Evolutionary conservation across 768 basidiomycete species (phyloP).

Genomic region (Lactarius sanguifluus): DNA sequence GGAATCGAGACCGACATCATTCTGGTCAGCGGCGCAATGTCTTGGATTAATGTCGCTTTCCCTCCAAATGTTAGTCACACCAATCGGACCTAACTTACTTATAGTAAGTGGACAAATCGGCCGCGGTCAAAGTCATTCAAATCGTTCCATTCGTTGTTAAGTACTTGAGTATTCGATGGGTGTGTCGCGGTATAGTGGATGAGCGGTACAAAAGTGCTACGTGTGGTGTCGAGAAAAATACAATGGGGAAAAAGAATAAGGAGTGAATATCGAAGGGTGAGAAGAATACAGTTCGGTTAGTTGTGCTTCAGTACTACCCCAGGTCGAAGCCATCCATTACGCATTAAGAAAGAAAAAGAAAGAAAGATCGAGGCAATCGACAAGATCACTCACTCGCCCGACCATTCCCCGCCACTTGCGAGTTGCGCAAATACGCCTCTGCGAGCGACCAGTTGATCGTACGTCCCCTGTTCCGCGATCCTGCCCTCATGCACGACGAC

Average conservation of each 20-base stretch:
- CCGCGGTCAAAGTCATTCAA: constrained; percentile 8
- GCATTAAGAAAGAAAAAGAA: not conserved
- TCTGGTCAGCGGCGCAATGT: too few species aligned
- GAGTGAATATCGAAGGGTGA: constrained; percentile 22
- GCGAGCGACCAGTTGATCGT: constrained; percentile 62
- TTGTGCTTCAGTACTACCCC: constrained; percentile 16
- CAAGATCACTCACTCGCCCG: constrained; percentile 31
- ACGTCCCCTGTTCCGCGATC: constrained; percentile 77
- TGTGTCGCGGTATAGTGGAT: constrained; percentile 17
- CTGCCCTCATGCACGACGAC: constrained; percentile 76
- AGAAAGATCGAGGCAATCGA: not conserved
- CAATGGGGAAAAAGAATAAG: not conserved
- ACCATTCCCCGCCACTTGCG: constrained; percentile 77
- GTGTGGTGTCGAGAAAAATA: constrained; percentile 6
- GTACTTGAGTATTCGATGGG: not conserved
- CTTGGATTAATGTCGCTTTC: too few species aligned
- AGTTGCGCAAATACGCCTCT: constrained; percentile 75
- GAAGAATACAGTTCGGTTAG: not conserved
- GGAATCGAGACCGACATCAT: too few species aligned
- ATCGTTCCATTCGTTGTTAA: constrained; percentile 21
- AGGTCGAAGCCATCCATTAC: constrained; percentile 12
- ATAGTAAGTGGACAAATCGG: not conserved
- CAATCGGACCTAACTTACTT: not conserved
- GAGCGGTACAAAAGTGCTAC: constrained; percentile 11
- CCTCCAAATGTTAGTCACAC: too few species aligned